Percentiles rank a stretch among this genome's conserved stretches.
Conservation (phyloP, 2,329 filamentous ascomycete species). For the Balansia obtecta region DNA sequence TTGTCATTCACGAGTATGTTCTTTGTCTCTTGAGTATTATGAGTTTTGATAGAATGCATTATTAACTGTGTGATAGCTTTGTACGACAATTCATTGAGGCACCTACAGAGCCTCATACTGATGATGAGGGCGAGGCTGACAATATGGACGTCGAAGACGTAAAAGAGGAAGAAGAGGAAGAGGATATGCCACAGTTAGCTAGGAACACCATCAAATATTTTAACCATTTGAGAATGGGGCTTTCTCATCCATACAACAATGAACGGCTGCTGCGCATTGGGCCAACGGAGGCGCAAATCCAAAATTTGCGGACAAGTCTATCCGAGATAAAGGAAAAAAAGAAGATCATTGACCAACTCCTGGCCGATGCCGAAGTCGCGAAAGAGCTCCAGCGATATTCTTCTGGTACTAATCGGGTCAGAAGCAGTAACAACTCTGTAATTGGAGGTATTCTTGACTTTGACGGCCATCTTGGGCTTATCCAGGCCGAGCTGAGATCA, state of each 20-base stretch:
- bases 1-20: slow-evolving; percentile 13
- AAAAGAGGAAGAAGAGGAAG: not conserved
- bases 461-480: slow-evolving; percentile 4
- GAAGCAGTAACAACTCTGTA: not conserved
- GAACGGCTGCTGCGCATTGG: slow-evolving; percentile 14
- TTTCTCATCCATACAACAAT: slow-evolving; percentile 17
- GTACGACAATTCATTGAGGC: not conserved
- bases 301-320: not conserved
- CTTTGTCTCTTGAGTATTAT: not conserved
- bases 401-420: slow-evolving; percentile 8
- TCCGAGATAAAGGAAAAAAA: not conserved
- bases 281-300: not conserved
- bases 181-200: not conserved
- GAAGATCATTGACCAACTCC: slow-evolving; percentile 7
- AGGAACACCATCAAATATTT: not conserved
- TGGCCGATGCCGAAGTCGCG: not conserved
- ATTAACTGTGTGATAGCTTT: not conserved
- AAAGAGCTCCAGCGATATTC: slow-evolving; percentile 5
- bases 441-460: slow-evolving; percentile 14
- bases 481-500: slow-evolving; percentile 7
- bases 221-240: not conserved
- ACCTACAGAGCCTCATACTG: not conserved
- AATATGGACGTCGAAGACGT: not conserved
- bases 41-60: not conserved
- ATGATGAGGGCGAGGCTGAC: not conserved